These are phyloP conservation scores for Tylopilus rubrobrunneus DNA, from an alignment of 768 basidiomycete species.

Conservation along the genomic window DNA sequence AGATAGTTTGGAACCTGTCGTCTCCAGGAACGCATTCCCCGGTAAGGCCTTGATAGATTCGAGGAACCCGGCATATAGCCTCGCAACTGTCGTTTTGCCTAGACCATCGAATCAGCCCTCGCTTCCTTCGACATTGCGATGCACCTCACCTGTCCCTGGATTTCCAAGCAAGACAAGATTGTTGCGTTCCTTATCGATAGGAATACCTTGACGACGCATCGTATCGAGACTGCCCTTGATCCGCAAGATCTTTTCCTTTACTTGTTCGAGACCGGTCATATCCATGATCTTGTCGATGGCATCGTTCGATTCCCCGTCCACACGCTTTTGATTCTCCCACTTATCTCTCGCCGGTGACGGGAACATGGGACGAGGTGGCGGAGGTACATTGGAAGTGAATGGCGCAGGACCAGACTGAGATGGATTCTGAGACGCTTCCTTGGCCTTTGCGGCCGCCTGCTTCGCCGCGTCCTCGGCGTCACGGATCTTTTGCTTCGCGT, in stretches of 20 bases:
- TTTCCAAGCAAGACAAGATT: slow-evolving; percentile 65
- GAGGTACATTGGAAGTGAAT: not conserved
- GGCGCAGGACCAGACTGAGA: slow-evolving; percentile 1
- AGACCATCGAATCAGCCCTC: not conserved
- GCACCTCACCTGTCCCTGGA: slow-evolving; percentile 61
- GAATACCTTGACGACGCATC: slow-evolving; percentile 47
- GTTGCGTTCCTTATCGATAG: slow-evolving; percentile 53
- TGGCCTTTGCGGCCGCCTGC: slow-evolving; percentile 4
- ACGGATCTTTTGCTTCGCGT: slow-evolving; percentile 19
- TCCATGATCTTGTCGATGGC: slow-evolving; percentile 66
- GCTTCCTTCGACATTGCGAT: not conserved
- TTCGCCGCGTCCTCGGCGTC: slow-evolving; percentile 15
- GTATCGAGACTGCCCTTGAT: slow-evolving; percentile 60
- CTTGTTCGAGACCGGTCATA: slow-evolving; percentile 65
- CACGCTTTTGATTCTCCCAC: slow-evolving; percentile 57
- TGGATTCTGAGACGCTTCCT: not conserved
- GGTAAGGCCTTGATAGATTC: slow-evolving; percentile 53
- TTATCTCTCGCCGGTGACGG: slow-evolving; percentile 39
- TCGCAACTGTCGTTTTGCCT: slow-evolving; percentile 72
- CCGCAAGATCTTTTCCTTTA: slow-evolving; percentile 55
- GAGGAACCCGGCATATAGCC: slow-evolving; percentile 62
- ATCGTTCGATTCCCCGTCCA: slow-evolving; percentile 48
- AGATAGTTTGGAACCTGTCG: slow-evolving; percentile 58
- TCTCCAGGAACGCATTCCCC: slow-evolving; percentile 54
- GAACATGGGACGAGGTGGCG: slow-evolving; percentile 12